Conservation (phyloP, 352 stramenopile species). For the Globisporangium barbulae region DNA sequence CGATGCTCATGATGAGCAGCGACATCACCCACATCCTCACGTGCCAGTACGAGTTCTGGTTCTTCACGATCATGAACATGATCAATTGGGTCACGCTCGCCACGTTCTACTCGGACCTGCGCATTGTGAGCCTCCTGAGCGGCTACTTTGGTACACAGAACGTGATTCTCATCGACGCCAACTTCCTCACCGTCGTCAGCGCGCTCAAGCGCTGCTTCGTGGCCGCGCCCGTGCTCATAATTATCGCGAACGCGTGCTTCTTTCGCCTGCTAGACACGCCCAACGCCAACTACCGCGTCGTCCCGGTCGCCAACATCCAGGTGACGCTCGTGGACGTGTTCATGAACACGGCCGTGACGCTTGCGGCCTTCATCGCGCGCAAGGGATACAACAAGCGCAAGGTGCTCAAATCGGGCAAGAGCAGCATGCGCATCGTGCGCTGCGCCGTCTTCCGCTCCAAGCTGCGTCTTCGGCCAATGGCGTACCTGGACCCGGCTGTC, state of each 20-base stretch:
- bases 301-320: conserved; percentile 22
- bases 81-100: conserved; percentile 13
- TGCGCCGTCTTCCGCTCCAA: conserved; percentile 34
- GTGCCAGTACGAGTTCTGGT: conserved; percentile 18
- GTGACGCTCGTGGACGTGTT: conserved; percentile 36
- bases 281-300: conserved; percentile 8
- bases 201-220: conserved; percentile 3
- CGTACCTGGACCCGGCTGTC: background rate
- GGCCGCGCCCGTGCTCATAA: conserved; percentile 1
- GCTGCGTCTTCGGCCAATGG: conserved; percentile 21
- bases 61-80: conserved; percentile 17
- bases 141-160: conserved; percentile 11
- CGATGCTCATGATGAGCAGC: conserved; percentile 6
- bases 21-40: conserved; percentile 3
- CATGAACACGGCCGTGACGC: conserved; percentile 34
- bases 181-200: conserved; percentile 12
- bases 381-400: conserved; percentile 37
- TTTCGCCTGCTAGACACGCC: conserved; percentile 7
- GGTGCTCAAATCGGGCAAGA: conserved; percentile 21
- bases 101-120: conserved; percentile 9
- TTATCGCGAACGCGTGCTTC: conserved; percentile 1
- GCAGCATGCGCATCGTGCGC: conserved; percentile 27
- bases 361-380: conserved; percentile 33
- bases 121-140: conserved; percentile 6
- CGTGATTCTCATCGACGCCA: conserved; percentile 13